Evolutionary conservation across 352 stramenopile species (phyloP), one percentile per base, ranked within the genome.

Genomic region (Phytophthora aleatoria): DNA sequence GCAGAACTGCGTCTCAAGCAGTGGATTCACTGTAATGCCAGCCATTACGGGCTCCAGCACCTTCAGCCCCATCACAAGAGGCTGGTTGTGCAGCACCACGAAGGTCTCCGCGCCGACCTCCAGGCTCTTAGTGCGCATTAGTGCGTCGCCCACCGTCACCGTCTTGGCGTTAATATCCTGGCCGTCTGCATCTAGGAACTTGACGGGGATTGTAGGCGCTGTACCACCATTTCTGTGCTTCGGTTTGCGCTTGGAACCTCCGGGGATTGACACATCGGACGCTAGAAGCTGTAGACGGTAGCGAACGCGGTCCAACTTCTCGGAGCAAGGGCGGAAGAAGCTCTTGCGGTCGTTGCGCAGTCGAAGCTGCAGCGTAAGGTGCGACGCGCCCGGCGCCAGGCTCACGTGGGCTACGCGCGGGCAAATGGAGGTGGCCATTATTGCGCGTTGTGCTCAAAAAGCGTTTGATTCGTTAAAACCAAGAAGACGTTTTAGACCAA

Each of bases 1-100:
- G 50, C 82, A 92, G 64, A 91, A 94, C 38, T 92, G 71, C 8
- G 83, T 83, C 31, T 85, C 57, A 0, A 73, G 61, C 8, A 89
- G 33, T 8, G 85, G 85, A 16, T 76, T 44, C 2, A 90, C 49
- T 12, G 82, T 60, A 9, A 89, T 79, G 3, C 73, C 80, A 13
- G 56, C 70, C 7, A 90, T 54, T 3, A 92, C 38, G 0, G 84
- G 75, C n/a, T 81, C 64, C 16, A 88, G 35, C 8, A 83, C 69
- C 7, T 66, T 69, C n/a, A 93, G 26, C 1, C 56, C 51, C 51
- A 71, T 53, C n/a, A 94, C 78, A 6, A 82, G 52, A 47, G 81
- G 83, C 36, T 91, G 77, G 64, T 92, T 92, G 16, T 66, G 71
- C 51, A 89, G 47, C 42, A 91, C 77, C 26, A 73, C 48, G 31